phyloP scores from a whole-genome alignment of 306 rosid genomes.

The Lupinus albus region DNA sequence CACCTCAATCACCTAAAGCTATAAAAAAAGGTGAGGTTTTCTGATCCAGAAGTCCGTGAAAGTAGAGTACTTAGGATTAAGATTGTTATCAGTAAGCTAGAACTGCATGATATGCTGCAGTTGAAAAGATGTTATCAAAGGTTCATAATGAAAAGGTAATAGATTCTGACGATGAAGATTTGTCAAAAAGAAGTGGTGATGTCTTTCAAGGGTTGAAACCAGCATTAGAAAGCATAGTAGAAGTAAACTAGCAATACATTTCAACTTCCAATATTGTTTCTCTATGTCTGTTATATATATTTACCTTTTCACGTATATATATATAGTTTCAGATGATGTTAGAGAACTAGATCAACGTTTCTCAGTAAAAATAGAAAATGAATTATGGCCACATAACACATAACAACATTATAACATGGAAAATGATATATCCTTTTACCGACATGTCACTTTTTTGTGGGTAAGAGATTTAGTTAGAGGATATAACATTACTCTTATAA shows the following conservation, averaged over 20 bases:
- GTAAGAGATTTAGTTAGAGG: too few relatives aligned
- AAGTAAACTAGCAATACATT: constrained; percentile 58
- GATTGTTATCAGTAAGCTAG: constrained; percentile 71
- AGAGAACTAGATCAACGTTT: too few relatives aligned
- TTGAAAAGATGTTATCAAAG: constrained; percentile 54
- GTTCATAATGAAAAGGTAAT: constrained; percentile 38
- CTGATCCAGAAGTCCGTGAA: constrained; percentile 53
- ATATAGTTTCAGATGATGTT: too few relatives aligned
- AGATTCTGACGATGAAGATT: constrained; percentile 31
- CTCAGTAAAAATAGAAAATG: too few relatives aligned
- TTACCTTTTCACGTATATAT: too few relatives aligned
- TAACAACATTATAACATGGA: too few relatives aligned
- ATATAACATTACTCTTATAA: too few relatives aligned
- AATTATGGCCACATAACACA: too few relatives aligned
- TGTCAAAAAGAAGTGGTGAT: constrained; percentile 28
- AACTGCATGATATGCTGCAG: constrained; percentile 63
- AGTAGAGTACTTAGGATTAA: constrained; percentile 70
- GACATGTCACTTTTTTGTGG: too few relatives aligned
- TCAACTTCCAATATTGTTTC: neutral
- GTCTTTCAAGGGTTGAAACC: constrained; percentile 64
- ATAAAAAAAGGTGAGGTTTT: constrained; percentile 74
- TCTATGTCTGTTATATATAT: too few relatives aligned
- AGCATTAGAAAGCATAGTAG: constrained; percentile 73
- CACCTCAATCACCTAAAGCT: constrained; percentile 34
- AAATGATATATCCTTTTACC: too few relatives aligned